Conservation (phyloP, 345 rosid species). For the Pistacia integerrima region DNA sequence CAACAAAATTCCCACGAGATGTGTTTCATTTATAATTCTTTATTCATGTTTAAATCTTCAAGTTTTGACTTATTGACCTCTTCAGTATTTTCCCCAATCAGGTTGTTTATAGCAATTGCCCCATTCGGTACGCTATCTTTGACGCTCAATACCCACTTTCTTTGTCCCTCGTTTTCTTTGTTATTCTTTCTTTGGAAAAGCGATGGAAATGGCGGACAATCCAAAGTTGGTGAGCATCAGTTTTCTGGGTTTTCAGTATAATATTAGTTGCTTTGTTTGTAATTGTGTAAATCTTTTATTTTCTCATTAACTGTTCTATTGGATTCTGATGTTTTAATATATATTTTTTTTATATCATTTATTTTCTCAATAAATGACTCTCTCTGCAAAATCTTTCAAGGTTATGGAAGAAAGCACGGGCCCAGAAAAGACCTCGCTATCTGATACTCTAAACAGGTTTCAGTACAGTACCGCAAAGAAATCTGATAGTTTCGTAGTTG, state of each 20-base stretch:
- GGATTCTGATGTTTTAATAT: constrained; percentile 7
- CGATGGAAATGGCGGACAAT: constrained; percentile 51
- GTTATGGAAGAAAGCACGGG: constrained; percentile 18
- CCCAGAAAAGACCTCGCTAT: constrained; percentile 36
- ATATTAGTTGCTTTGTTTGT: background rate
- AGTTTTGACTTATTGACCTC: constrained; percentile 28
- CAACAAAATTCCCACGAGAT: constrained; percentile 19
- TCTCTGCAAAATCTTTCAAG: background rate
- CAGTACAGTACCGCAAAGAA: constrained; percentile 41
- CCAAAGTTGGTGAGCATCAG: constrained; percentile 51
- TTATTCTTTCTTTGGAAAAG: constrained; percentile 26
- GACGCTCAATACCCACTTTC: background rate
- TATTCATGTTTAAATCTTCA: background rate
- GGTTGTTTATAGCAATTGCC: constrained; percentile 1
- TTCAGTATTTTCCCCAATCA: constrained; percentile 12
- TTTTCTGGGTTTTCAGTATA: constrained; percentile 15
- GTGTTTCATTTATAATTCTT: background rate
- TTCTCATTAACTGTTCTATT: constrained; percentile 26
- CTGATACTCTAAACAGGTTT: constrained; percentile 55
- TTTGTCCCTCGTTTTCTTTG: background rate
- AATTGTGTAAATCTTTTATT: background rate
- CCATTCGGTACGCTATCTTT: constrained; percentile 32
- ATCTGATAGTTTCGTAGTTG: constrained; percentile 67
- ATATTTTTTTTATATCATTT: background rate
- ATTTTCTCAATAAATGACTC: background rate